These are phyloP conservation scores for Choanephora cucurbitarum DNA, from an alignment of 371 early-diverging fungal species.

Conservation along the genomic window DNA sequence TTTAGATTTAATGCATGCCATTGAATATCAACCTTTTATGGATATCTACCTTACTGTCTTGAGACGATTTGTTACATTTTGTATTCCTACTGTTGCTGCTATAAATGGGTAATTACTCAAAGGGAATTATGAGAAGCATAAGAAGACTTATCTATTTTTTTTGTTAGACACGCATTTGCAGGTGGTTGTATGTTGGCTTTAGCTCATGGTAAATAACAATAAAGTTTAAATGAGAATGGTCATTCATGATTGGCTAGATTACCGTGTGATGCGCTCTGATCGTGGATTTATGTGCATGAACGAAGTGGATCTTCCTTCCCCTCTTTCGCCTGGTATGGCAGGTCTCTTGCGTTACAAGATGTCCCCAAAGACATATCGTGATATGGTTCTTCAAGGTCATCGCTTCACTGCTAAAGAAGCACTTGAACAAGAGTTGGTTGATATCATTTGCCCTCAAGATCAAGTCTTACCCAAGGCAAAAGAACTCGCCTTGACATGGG, in stretches of 20 bases:
- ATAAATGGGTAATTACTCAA: conserved; percentile 58
- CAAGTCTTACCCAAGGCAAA: conserved; percentile 56
- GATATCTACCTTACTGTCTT: conserved; percentile 52
- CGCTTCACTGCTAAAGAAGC: conserved; percentile 69
- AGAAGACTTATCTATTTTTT: neutral
- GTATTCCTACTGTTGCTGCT: conserved; percentile 84
- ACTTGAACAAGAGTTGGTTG: conserved; percentile 62
- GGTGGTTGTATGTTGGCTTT: conserved; percentile 82
- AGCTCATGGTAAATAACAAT: conserved; percentile 59
- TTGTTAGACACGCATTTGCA: conserved; percentile 77
- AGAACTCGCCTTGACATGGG: conserved; percentile 59
- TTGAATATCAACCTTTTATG: conserved; percentile 50
- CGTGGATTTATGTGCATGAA: conserved; percentile 81
- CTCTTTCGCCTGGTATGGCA: conserved; percentile 76
- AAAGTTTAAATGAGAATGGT: neutral
- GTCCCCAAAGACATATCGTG: conserved; percentile 54
- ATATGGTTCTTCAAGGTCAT: conserved; percentile 69
- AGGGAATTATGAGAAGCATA: neutral
- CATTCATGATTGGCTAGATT: conserved; percentile 46
- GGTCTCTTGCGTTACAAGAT: conserved; percentile 67
- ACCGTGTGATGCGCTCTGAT: conserved; percentile 81
- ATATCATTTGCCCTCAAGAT: conserved; percentile 50
- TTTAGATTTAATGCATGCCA: conserved; percentile 60
- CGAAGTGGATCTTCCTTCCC: conserved; percentile 77
- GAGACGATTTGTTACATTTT: conserved; percentile 61